Evolutionary conservation across 345 rosid species (phyloP), one percentile per base, ranked within the genome.

Genomic region (Durio zibethinus): DNA sequence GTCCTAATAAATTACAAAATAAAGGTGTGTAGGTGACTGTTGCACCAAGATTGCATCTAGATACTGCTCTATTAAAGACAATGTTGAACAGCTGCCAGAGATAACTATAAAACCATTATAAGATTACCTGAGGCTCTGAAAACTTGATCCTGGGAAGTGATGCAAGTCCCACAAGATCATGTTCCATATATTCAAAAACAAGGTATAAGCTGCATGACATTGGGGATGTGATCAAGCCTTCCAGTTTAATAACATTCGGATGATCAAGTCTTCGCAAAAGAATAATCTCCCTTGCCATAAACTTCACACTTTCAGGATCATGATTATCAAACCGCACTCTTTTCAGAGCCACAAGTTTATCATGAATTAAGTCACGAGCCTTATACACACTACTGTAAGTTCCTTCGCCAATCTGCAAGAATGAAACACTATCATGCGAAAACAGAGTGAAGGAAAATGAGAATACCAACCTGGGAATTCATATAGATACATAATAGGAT

Each of bases 171-270:
- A 93, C 92, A 31, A 96, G 97, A 82, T 96, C 99, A 81, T 96
- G 99, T 79, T 96, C 99, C 99, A 96, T 96, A 67, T 93, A 96
- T 84, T 96, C 99, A 9, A 96, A 93, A 79, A 96, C 87, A 81
- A 96, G 97, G 87, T 92, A 93, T 76, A 96, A 85, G 82, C 91
- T 88, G 66, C 90, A 89, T 1, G 98, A 88, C 40, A 82, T 85
- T 73, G 82, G 82, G 59, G 99, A 94, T 76, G 99, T 88, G 82
- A 96, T 92, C 85, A 96, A 81, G 62, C 97, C 98, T 85, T 96
- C 92, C 86, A 96, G 78, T 77, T 93, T 96, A 64, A 96, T 93
- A 76, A 96, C 82, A 81, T 96, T 93, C 15, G 98, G 96, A 86
- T 96, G 99, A 83, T 96, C 90, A 81, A 96, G 92, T 87, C 84